Evolutionary conservation across 768 basidiomycete species (phyloP), one percentile per base, ranked within the genome.

Genomic region (Boletus rex-veris): DNA sequence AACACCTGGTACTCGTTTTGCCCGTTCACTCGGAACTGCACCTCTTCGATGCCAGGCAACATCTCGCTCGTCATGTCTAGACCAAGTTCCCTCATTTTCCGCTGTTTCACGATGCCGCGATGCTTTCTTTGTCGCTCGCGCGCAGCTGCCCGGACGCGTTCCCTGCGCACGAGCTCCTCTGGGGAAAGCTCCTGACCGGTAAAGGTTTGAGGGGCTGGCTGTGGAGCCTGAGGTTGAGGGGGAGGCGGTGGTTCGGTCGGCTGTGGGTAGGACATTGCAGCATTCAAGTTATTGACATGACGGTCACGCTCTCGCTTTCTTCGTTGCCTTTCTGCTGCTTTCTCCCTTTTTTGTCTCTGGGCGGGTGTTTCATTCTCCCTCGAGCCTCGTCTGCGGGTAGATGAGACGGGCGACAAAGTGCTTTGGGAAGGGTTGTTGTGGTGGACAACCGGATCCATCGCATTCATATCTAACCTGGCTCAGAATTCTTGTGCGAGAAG

Each of bases 51-150:
- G 30, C 79, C 77, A 16, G 78, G 77, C 61, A 84, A 65, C 60
- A 86, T 77, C 55, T 88, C 87, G 76, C 84, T 84, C 58, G 86
- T 83, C 83, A 90, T 88, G 64, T 90, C 88, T 47, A 89, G 68
- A 6, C 88, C 89, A n/a, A 91, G 77, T 53, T 90, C 88, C 53
- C 87, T 80, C 81, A 90, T 81, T 65, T 92, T 90, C 56, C 83
- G 77, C 65, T 86, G 83, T 71, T 91, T 92, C 50, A 91, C 83
- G 33, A 87, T 75, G 58, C 77, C 78, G 41, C 90, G 85, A 69
- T 92, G 90, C 60, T 92, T 92, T 43, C 90, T 75, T 61, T 92
- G 90, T 55, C 90, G 77, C 64, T 92, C 89, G 39, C 90, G 75
- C 4, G 90, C 90, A 0, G 88, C 85, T 4, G 85, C 80, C 14